Evolutionary conservation across 2,329 filamentous ascomycete genomes (phyloP), one percentile per base, ranked within the genome.

Genomic region (Aspergillus candidus): DNA sequence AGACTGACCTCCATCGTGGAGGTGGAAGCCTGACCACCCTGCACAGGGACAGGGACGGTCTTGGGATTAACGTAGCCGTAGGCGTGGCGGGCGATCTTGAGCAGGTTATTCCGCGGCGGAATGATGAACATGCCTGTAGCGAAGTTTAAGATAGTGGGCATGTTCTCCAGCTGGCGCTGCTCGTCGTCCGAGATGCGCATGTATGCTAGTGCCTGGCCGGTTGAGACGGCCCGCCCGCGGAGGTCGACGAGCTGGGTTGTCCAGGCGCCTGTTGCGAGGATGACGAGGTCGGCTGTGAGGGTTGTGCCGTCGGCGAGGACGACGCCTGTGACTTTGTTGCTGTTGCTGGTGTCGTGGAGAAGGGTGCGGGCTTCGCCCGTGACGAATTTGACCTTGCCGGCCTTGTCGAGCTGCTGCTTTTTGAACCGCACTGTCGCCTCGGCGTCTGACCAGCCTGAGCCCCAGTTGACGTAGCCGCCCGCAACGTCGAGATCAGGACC

Each of bases 211-310:
- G 80, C 78, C 58, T 97, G 91, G 11, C 88, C 91, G 0, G 88
- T 94, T 2, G 90, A 86, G 51, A 84, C 78, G 32, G 82, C 83
- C 35, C 86, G 79, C 18, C 88, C 87, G 37, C 82, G 74, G 1
- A 96, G 72, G 64, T 95, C 86, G 44, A 96, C 70, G 15, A 96
- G 74, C 1, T 78, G 76, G 2, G 83, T 79, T 2, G 86, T 88
- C 90, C 91, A 97, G 4, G 91, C 89, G 12, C 91, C 91, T 0
- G 89, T 82, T 0, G 91, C 89, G 2, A 94, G 75, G 43, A 96
- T 73, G 30, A 86, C 83, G 6, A 94, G 73, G 46, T 88, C 85
- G 2, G 85, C 86, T 4, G 67, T 69, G 6, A 88, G 51, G 8
- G 61, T 68, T 6, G 64, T 63, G 1, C 73, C 75, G 48, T 77